Conservation (phyloP, 306 rosid genomes). For the Lagenaria siceraria region DNA sequence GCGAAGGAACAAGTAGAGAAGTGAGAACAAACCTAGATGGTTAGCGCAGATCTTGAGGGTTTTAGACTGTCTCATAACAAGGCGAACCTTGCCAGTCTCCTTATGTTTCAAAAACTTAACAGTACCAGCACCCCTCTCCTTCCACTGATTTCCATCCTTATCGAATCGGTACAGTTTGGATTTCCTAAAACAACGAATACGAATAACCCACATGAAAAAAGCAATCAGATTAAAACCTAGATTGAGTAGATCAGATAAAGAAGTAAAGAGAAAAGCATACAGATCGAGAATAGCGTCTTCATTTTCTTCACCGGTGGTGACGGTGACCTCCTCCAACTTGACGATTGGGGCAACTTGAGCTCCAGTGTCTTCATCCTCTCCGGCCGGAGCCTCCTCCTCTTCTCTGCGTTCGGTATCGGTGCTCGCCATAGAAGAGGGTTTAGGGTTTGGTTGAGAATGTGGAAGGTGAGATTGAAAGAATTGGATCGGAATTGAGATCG, state of each 20-base stretch:
- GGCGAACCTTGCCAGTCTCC: slow-evolving; percentile 54
- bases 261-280: slow-evolving; percentile 13
- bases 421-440: slow-evolving; percentile 38
- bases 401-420: slow-evolving; percentile 76
- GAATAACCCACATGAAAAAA: neutral
- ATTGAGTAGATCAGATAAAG: neutral
- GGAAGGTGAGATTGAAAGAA: neutral
- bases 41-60: slow-evolving; percentile 91
- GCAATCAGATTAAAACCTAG: neutral
- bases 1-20: neutral
- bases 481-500: neutral
- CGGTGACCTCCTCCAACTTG: slow-evolving; percentile 61
- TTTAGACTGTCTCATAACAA: slow-evolving; percentile 83
- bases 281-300: slow-evolving; percentile 74
- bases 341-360: slow-evolving; percentile 96
- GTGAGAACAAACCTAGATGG: slow-evolving; percentile 42
- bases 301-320: slow-evolving; percentile 70
- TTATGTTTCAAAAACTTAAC: slow-evolving; percentile 72
- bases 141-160: slow-evolving; percentile 83
- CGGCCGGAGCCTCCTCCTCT: slow-evolving; percentile 74
- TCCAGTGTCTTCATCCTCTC: slow-evolving; percentile 93
- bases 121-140: slow-evolving; percentile 82
- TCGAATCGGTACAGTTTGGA: slow-evolving; percentile 91
- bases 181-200: slow-evolving; percentile 29
- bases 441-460: neutral